Evolutionary conservation across 192 early-diverging fungal species (phyloP).

Genomic region (Bifiguratus adelaidae): DNA sequence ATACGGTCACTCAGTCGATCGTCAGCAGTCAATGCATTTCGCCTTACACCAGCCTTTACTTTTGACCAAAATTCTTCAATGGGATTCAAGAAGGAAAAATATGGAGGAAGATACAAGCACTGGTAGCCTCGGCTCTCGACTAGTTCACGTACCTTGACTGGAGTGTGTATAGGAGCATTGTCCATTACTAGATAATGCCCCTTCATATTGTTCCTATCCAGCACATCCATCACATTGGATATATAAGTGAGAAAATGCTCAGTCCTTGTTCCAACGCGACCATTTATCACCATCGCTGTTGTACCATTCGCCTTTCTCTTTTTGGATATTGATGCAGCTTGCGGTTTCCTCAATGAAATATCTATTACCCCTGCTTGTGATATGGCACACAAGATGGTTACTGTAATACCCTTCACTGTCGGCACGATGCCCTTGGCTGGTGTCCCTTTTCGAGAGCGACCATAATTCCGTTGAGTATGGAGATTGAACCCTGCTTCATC

Average conservation of each 20-base stretch:
- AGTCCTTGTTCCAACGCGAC: no score
- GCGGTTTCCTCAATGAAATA: slow-evolving; percentile 1
- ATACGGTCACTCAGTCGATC: slow-evolving; percentile 1
- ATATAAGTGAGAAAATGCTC: not conserved
- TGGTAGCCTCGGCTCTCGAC: not conserved
- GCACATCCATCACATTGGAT: not conserved
- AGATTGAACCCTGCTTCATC: slow-evolving; percentile 12
- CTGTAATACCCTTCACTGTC: not conserved
- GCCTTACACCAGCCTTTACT: slow-evolving; percentile 1
- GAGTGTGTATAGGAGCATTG: slow-evolving; percentile 1
- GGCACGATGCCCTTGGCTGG: slow-evolving; percentile 2
- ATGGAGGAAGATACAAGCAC: slow-evolving; percentile 1
- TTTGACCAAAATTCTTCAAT: slow-evolving; percentile 8
- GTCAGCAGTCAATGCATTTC: not conserved
- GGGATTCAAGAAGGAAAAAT: slow-evolving; percentile 5
- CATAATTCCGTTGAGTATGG: slow-evolving; percentile 6
- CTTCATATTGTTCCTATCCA: slow-evolving; percentile 6
- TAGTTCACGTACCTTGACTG: not conserved
- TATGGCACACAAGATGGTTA: not conserved
- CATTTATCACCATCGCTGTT: slow-evolving; percentile 2
- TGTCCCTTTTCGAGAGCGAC: slow-evolving; percentile 8
- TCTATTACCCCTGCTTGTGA: not conserved
- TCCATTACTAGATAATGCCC: slow-evolving; percentile 4
- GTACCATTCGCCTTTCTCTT: slow-evolving; percentile 1
- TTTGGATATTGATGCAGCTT: slow-evolving; percentile 3